Conservation (phyloP, 2,329 filamentous ascomycete species). For the Verticillium nonalfalfae region DNA sequence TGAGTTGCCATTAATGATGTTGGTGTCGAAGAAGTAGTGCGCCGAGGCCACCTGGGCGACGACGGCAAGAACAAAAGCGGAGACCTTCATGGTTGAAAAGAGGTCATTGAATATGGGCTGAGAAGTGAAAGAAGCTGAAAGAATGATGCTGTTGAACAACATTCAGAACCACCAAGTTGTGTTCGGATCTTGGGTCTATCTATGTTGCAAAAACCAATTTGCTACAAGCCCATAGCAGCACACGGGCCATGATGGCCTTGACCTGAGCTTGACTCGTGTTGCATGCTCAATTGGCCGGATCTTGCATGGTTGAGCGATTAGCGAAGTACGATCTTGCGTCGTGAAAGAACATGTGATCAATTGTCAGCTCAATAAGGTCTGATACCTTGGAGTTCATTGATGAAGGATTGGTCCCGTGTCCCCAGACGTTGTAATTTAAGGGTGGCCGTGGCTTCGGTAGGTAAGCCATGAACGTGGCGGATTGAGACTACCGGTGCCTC, state of each 20-base stretch:
- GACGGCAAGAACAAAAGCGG: constrained; percentile 9
- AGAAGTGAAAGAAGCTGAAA: not conserved
- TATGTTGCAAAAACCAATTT: not conserved
- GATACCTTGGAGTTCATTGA: not conserved
- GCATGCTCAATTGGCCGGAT: not conserved
- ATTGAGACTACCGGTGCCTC: too few species aligned
- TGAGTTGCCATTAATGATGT: constrained; percentile 15
- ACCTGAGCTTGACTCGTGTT: not conserved
- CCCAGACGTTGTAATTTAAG: not conserved
- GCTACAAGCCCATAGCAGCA: too few species aligned
- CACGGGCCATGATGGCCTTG: not conserved
- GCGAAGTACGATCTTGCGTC: not conserved
- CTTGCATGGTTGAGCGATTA: not conserved
- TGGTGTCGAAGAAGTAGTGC: constrained; percentile 21
- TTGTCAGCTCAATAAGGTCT: not conserved
- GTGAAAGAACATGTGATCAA: not conserved
- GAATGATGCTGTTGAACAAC: not conserved
- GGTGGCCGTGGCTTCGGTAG: not conserved
- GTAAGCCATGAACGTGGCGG: not conserved
- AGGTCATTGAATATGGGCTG: not conserved
- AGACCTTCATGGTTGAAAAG: constrained; percentile 13
- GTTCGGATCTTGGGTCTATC: not conserved
- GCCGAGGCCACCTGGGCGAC: constrained; percentile 15
- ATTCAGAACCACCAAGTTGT: not conserved
- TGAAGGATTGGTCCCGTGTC: not conserved